Conservation (phyloP, 345 rosid species). For the Toxicodendron radicans region DNA sequence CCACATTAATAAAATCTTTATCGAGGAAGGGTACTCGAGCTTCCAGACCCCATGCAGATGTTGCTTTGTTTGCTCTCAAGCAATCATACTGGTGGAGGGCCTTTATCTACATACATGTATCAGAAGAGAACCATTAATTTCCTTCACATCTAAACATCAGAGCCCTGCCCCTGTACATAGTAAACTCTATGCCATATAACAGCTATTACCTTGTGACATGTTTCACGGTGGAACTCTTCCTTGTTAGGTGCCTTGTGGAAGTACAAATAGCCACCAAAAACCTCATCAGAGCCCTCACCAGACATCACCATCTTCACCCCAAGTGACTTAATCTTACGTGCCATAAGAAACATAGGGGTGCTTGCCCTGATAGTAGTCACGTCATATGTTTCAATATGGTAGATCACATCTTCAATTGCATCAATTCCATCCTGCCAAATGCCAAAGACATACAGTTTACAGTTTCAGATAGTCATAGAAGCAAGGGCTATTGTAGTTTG, state of each 20-base stretch:
- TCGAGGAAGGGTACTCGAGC: conserved; percentile 93
- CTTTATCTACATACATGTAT: conserved; percentile 56
- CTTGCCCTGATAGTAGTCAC: conserved; percentile 90
- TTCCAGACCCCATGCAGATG: conserved; percentile 96
- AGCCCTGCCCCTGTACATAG: neutral
- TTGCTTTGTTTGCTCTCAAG: conserved; percentile 88
- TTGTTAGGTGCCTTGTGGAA: conserved; percentile 97
- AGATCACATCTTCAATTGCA: conserved; percentile 92
- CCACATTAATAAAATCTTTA: conserved; percentile 74
- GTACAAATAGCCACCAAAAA: conserved; percentile 92
- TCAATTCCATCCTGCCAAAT: conserved; percentile 74
- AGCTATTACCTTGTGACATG: conserved; percentile 73
- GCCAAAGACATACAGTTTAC: neutral
- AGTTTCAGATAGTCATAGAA: neutral
- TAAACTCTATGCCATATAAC: neutral
- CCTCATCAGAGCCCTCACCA: conserved; percentile 95
- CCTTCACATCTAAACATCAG: neutral
- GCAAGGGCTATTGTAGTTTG: neutral
- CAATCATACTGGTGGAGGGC: conserved; percentile 93
- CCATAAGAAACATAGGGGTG: conserved; percentile 91
- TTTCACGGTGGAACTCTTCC: conserved; percentile 81
- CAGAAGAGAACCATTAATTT: neutral
- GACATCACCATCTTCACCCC: conserved; percentile 98
- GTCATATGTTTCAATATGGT: conserved; percentile 88
- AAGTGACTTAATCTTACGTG: conserved; percentile 85